Evolutionary conservation across 2,329 filamentous ascomycete genomes (phyloP).

Genomic region (Aspergillus pseudonomiae): DNA sequence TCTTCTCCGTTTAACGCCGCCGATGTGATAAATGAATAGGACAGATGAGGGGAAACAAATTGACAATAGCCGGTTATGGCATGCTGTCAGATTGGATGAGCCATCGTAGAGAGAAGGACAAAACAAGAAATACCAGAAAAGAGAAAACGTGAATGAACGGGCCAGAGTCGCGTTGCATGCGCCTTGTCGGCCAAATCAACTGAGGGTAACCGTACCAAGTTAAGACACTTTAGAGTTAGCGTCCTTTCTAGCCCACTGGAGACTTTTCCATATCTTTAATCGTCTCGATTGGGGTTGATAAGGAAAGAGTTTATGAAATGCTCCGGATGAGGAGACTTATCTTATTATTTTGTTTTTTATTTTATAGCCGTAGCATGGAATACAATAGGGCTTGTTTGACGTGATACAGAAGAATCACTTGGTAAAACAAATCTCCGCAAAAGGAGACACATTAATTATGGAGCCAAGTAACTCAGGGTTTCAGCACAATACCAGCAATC

Average conservation of each 20-base stretch:
- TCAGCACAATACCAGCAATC: no score
- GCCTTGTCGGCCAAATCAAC: neutral
- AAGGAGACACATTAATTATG: no score
- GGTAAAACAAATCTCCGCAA: neutral
- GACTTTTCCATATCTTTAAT: neutral
- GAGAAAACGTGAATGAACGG: neutral
- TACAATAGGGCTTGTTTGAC: neutral
- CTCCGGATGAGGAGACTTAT: neutral
- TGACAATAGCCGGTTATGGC: slow-evolving; percentile 24
- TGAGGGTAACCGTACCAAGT: neutral
- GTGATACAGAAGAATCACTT: neutral
- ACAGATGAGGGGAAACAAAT: slow-evolving; percentile 5
- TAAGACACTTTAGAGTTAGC: neutral
- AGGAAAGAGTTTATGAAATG: neutral
- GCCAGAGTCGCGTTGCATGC: slow-evolving; percentile 6
- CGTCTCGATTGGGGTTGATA: neutral
- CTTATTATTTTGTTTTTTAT: neutral
- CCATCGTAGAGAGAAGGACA: slow-evolving; percentile 19
- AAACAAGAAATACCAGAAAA: no score
- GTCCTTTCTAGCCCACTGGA: neutral
- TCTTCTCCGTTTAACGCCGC: neutral
- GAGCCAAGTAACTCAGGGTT: no score
- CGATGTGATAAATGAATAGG: slow-evolving; percentile 6
- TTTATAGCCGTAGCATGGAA: no score
- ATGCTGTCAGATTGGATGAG: slow-evolving; percentile 30